These are phyloP conservation scores for Physcomitrium patens DNA, from an alignment of 225 moss, liverwort and hornwort species.

Conservation along the genomic window DNA sequence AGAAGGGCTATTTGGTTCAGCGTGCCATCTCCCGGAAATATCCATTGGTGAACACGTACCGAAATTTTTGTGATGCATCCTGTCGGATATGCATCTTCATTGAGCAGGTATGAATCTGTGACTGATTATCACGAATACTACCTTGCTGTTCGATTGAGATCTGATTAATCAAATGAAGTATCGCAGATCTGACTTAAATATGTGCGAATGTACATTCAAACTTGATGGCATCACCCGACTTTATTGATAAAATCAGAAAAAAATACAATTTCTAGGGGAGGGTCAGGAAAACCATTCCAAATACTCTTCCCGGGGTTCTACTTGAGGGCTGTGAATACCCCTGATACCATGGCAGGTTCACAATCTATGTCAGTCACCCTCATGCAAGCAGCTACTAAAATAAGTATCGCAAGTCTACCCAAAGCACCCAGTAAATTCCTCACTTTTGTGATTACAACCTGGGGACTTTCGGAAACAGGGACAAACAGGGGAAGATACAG, in stretches of 20 bases:
- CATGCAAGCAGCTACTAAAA: too few relatives aligned
- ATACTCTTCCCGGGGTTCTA: too few relatives aligned
- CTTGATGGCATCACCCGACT: background rate
- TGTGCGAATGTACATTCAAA: background rate
- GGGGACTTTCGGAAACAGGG: slow-evolving; percentile 33
- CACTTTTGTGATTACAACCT: background rate
- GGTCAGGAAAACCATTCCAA: too few relatives aligned
- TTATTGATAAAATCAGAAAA: background rate
- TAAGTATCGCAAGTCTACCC: background rate
- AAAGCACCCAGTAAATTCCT: background rate
- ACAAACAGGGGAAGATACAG: slow-evolving; percentile 47
- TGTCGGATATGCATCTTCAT: slow-evolving; percentile 75
- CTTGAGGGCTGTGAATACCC: background rate
- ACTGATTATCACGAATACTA: background rate
- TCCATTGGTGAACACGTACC: slow-evolving; percentile 80
- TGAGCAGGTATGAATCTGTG: slow-evolving; percentile 61
- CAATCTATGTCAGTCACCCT: background rate
- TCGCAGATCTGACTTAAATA: background rate
- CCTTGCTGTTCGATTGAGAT: slow-evolving; percentile 2
- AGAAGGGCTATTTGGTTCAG: slow-evolving; percentile 84
- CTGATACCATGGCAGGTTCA: background rate
- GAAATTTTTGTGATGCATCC: slow-evolving; percentile 84
- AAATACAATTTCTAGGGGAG: too few relatives aligned
- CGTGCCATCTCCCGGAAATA: slow-evolving; percentile 69
- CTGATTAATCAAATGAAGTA: background rate